Evolutionary conservation across 805 yeast species (phyloP).

Genomic region (Metschnikowia santaceciliae): DNA sequence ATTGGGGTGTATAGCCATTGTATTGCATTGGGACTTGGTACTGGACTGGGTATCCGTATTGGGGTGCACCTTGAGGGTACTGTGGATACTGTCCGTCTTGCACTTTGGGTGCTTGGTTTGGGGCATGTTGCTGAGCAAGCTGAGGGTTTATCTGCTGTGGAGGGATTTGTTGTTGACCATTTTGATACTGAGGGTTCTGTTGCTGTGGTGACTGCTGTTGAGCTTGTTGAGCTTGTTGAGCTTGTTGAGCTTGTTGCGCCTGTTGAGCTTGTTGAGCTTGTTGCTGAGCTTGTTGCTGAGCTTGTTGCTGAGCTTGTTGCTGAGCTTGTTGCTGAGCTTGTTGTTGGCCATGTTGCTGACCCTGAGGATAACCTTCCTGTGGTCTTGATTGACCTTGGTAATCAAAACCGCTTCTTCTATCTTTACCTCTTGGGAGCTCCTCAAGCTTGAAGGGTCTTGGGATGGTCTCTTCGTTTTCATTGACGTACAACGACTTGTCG

Average conservation of each 20-base stretch:
- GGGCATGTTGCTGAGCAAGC: constrained; percentile 4
- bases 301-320: neutral
- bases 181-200: constrained; percentile 1
- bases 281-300: neutral
- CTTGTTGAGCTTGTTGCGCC: neutral
- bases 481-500: constrained; percentile 85
- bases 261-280: neutral
- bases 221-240: neutral
- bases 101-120: constrained; percentile 6
- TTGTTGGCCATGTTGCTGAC: neutral
- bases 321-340: neutral
- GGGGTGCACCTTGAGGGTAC: constrained; percentile 14
- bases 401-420: constrained; percentile 23
- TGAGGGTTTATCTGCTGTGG: constrained; percentile 5
- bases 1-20: constrained; percentile 26
- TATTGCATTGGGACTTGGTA: constrained; percentile 22
- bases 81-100: constrained; percentile 14
- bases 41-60: constrained; percentile 19
- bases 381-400: constrained; percentile 43
- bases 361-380: constrained; percentile 6
- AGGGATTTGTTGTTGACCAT: constrained; percentile 10
- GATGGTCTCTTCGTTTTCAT: constrained; percentile 66
- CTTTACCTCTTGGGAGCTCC: constrained; percentile 46
- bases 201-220: neutral
- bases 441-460: constrained; percentile 89